Evolutionary conservation across 805 yeast species (phyloP).

Genomic region (Danielozyma ontarioensis): DNA sequence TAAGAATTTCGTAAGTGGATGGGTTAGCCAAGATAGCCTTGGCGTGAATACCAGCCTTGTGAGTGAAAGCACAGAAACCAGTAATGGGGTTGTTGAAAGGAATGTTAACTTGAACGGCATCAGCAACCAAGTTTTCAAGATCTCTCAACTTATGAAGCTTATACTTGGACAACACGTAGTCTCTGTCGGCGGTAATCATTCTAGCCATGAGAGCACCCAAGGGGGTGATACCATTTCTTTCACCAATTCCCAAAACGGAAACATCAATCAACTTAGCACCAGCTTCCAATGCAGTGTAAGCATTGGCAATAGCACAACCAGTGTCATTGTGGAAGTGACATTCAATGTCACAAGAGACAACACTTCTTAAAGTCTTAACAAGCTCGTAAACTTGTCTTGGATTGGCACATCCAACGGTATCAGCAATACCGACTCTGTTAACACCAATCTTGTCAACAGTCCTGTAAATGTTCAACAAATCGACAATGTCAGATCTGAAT

Average conservation of each 20-base stretch:
- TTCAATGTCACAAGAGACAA: constrained; percentile 55
- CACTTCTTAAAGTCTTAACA: constrained; percentile 52
- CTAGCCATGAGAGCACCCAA: constrained; percentile 60
- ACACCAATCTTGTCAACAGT: constrained; percentile 61
- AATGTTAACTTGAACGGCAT: constrained; percentile 52
- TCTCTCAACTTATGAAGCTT: constrained; percentile 53
- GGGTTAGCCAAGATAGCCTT: constrained; percentile 60
- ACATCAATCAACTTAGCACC: constrained; percentile 58
- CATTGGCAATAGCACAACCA: constrained; percentile 61
- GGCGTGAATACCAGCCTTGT: constrained; percentile 61
- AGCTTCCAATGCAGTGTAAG: constrained; percentile 58
- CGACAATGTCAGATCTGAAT: constrained; percentile 56
- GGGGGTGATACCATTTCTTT: constrained; percentile 60
- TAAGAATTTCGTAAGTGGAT: constrained; percentile 56
- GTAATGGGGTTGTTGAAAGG: constrained; percentile 62
- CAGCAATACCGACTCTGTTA: constrained; percentile 59
- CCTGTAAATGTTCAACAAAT: constrained; percentile 52
- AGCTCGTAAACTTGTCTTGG: constrained; percentile 60
- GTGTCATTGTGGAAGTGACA: constrained; percentile 62
- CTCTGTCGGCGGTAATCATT: constrained; percentile 59
- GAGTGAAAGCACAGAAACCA: constrained; percentile 62
- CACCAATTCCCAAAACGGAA: constrained; percentile 58
- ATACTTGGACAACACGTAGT: constrained; percentile 53
- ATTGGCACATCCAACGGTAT: constrained; percentile 60
- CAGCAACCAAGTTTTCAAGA: constrained; percentile 54